Evolutionary conservation across 352 stramenopile genomes (phyloP), one percentile per base, ranked within the genome.

Genomic region (Lagenidium giganteum): DNA sequence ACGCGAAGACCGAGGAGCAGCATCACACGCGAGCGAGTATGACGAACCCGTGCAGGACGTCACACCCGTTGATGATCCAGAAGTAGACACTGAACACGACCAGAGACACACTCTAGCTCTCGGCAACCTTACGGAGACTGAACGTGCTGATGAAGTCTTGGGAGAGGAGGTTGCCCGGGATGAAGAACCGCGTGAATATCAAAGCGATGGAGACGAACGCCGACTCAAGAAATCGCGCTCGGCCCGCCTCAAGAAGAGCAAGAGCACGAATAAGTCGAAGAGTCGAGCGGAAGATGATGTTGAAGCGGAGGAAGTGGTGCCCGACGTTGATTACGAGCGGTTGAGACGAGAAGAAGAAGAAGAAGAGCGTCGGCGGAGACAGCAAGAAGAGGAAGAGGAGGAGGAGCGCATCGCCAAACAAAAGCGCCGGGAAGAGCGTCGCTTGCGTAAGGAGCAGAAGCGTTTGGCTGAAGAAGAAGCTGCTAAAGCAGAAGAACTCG

Each of bases 371-470:
- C 28, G 28, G 14, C 28, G 28, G 14, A 9, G 28, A 32, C 9
- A 32, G 20, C 23, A 37, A 7, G 43, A 43, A 28, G 33, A 42
- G 11, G 35, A 53, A 4, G 45, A 51, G 8, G 37, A 58, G 29
- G 37, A 45, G 36, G 37, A 53, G 22, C 42, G 40, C 27, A 16
- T 27, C 4, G 40, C 47, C 7, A 55, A 53, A 22, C 39, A 55
- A 23, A 43, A 39, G 13, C 39, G 44, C 14, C 47, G 51, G 20
- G 46, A 50, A 24, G 52, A 61, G 20, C 45, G 44, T 20, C 52
- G 45, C 3, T 37, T 29, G 8, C 32, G 52, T 3, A 48, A 53
- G 4, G 46, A 61, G 25, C 35, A 42, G 8, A 28, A 48, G 17
- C 22, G 40, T 5, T 29, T 16, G 12, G 52, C 47, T 11, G 44